Evolutionary conservation across 805 yeast species (phyloP), one percentile per base, ranked within the genome.

Genomic region (Yarrowia sp.): DNA sequence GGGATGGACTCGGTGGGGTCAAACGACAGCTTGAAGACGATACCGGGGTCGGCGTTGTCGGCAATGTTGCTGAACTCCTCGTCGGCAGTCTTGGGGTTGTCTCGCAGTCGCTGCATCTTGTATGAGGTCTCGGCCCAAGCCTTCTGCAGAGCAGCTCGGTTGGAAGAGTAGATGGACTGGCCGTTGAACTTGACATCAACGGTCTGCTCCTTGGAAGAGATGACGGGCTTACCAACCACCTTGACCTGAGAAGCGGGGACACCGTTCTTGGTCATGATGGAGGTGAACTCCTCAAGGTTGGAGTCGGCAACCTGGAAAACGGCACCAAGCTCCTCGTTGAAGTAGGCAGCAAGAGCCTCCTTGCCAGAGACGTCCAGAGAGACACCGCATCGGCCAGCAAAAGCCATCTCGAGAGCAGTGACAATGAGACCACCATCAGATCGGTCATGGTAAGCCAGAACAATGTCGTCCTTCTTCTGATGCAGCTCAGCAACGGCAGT

Each of bases 351-450:
- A 64, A 86, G 79, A 11, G 79, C 76, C 31, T 79, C 80, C 22
- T 72, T 69, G 15, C 73, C 71, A 17, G 73, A 71, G 42, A 87
- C 67, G 32, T 67, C 68, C 64, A 92, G 78, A 62, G 86, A 82
- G 66, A 92, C 74, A 68, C 99, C 99, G 63, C 86, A 84, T 79
- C 98, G 86, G 36, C 93, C 92, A 50, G 98, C 97, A 78, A 95
- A 95, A 0, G 97, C 96, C 98, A 95, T 95, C 79, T 95, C 99
- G 48, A 88, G 78, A 51, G 90, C 79, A 9, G 98, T 87, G 48
- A 89, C 86, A 66, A 92, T 79, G 73, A 93, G 80, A 74, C 99
- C 99, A 83, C 99, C 99, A 76, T 95, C 99, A 22, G 97, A 90
- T 72, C 93, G 83, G 76, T 95, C 99, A 74, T 95, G 99, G 79